phyloP scores from a whole-genome alignment of 192 early-diverging fungal genomes.

The Coemansia sp. region DNA sequence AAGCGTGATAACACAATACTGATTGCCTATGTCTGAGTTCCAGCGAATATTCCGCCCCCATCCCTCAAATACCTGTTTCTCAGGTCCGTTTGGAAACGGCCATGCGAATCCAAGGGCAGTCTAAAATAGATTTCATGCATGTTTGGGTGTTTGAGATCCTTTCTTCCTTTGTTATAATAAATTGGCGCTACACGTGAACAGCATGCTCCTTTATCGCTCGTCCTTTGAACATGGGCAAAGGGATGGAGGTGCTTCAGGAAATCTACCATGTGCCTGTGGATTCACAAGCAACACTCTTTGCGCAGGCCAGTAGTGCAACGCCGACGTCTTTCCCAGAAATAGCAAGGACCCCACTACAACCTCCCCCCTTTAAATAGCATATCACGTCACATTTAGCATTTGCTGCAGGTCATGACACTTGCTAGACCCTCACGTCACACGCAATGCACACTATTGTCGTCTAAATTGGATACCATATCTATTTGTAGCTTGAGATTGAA shows the following conservation, averaged over 20 bases:
- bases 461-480: slow-evolving; percentile 9
- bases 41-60: not conserved
- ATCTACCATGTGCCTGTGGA: not conserved
- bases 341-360: not conserved
- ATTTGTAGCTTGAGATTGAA: not conserved
- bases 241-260: not conserved
- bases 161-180: not conserved
- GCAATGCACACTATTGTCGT: slow-evolving; percentile 1
- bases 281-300: not conserved
- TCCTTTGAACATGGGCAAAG: slow-evolving; percentile 1
- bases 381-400: not conserved
- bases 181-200: not conserved
- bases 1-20: not conserved
- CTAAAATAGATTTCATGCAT: not conserved
- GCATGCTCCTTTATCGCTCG: not conserved
- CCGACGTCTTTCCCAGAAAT: not conserved
- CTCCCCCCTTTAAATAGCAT: not conserved
- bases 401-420: not conserved
- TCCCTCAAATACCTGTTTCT: slow-evolving; percentile 2
- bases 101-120: slow-evolving; percentile 6
- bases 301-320: not conserved
- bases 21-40: not conserved
- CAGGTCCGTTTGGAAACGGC: not conserved
- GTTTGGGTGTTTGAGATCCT: not conserved
- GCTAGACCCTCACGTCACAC: not conserved